Evolutionary conservation across 257 asterid genomes (phyloP), one percentile per base, ranked within the genome.

Genomic region (Nicotiana sylvestris): DNA sequence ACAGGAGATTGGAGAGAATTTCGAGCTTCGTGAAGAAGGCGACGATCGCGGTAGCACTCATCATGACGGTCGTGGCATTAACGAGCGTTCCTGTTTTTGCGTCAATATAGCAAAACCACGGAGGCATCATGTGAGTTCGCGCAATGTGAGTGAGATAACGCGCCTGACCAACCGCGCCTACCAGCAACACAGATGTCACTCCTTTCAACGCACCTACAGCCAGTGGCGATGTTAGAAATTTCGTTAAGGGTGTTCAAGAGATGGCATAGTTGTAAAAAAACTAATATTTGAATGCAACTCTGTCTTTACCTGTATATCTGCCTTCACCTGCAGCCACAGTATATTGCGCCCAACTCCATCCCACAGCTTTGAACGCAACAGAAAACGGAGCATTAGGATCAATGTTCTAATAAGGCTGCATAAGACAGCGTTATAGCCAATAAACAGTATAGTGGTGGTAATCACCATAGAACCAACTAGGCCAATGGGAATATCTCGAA

Each of bases 91-190:
- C 92, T 0, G 95, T 92, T 69, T 83, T 90, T 33, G 85, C 83
- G 35, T 91, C 81, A 5, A 92, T 95, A 60, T 85, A 83, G 1
- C 92, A 93, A n/a, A 92, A 89, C 97, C 95, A 91, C 0, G 97
- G 95, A 17, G 95, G 97, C 90, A 92, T 85, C 95, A 90, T 89
- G 30, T 91, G 95, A 0, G 95, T 87, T 7, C 97, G 92, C 1
- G 94, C 90, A 16, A 92, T 91, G 83, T 91, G 95, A 3, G 93
- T 90, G n/a, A 92, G 84, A 66, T 92, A 91, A 17, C 97, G 95
- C 1, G 97, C 95, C 81, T 91, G 95, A 6, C 95, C 97, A 13
- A 92, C 94, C 0, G 93, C 90, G 0, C 92, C 67, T 9, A 21
- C 21, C 21, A 21, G 21, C 21, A 21, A 21, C 21, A 21, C 21